phyloP scores from a whole-genome alignment of 1,284 basidiomycete genomes.

The Melampsora americana region DNA sequence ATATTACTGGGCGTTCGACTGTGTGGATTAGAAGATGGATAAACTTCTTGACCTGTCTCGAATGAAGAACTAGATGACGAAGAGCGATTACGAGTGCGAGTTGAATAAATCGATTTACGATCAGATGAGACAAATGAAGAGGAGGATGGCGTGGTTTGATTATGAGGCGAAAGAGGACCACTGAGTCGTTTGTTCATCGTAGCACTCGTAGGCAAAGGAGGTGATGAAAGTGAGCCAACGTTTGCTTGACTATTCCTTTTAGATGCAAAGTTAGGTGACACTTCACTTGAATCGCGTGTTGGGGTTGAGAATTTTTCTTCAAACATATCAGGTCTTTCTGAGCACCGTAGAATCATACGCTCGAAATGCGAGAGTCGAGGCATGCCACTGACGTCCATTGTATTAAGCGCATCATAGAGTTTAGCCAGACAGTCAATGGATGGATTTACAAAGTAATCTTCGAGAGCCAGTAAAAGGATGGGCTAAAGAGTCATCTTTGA shows the following conservation, averaged over 20 bases:
- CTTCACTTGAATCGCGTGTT: neutral
- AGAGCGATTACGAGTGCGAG: neutral
- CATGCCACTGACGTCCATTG: slow-evolving; percentile 76
- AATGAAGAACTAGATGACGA: slow-evolving; percentile 28
- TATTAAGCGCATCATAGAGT: slow-evolving; percentile 87
- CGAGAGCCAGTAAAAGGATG: slow-evolving; percentile 83
- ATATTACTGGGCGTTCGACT: slow-evolving; percentile 13
- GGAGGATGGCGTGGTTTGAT: slow-evolving; percentile 17
- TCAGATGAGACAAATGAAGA: slow-evolving; percentile 21
- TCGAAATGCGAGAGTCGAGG: slow-evolving; percentile 75
- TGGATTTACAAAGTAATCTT: slow-evolving; percentile 86
- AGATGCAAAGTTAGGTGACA: neutral
- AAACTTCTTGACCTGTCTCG: slow-evolving; percentile 1
- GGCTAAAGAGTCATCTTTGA: slow-evolving; percentile 61
- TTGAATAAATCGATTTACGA: slow-evolving; percentile 13
- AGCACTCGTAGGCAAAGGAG: neutral
- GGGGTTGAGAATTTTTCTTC: slow-evolving; percentile 62
- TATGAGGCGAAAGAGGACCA: slow-evolving; percentile 5
- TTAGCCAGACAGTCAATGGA: slow-evolving; percentile 80
- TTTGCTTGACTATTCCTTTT: slow-evolving; percentile 9
- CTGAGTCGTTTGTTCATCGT: neutral
- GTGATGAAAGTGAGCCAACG: slow-evolving; percentile 18
- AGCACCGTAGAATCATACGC: slow-evolving; percentile 80
- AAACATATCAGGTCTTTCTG: slow-evolving; percentile 87
- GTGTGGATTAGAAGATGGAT: slow-evolving; percentile 2